phyloP scores from a whole-genome alignment of 768 basidiomycete genomes.

The Lactifluus subvellereus region DNA sequence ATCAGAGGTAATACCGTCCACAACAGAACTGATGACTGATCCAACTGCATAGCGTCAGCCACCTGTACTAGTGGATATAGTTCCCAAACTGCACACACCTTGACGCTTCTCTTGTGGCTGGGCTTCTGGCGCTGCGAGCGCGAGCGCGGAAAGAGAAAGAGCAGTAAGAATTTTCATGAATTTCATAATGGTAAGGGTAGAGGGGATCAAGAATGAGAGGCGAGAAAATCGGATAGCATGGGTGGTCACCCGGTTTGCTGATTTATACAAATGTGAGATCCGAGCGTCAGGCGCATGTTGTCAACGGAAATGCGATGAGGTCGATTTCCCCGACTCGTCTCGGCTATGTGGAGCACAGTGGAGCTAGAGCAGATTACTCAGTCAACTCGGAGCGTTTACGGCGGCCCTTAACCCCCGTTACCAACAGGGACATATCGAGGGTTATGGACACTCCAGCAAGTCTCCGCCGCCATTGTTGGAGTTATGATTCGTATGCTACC shows the following conservation, averaged over 20 bases:
- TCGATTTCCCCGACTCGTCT: too few species aligned
- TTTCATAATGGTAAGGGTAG: constrained; percentile 2
- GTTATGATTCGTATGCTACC: too few species aligned
- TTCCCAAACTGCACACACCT: neutral
- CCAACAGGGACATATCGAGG: too few species aligned
- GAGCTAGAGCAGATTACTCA: too few species aligned
- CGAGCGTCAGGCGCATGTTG: neutral
- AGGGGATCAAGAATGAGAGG: neutral
- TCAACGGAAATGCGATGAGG: too few species aligned
- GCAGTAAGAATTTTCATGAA: neutral
- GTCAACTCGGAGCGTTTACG: too few species aligned
- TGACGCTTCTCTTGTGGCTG: neutral
- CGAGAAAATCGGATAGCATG: neutral
- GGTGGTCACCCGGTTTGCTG: neutral
- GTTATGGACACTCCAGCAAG: too few species aligned
- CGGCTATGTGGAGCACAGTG: neutral
- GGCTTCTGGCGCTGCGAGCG: neutral
- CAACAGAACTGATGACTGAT: constrained; percentile 9
- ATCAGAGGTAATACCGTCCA: neutral
- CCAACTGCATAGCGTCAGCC: neutral
- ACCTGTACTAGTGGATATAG: neutral
- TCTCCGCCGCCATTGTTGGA: too few species aligned
- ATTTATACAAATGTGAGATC: constrained; percentile 2
- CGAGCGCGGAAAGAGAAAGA: constrained; percentile 1
- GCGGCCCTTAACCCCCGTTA: too few species aligned